phyloP scores from a whole-genome alignment of 805 yeast species.

The Ogataea ganodermae region DNA sequence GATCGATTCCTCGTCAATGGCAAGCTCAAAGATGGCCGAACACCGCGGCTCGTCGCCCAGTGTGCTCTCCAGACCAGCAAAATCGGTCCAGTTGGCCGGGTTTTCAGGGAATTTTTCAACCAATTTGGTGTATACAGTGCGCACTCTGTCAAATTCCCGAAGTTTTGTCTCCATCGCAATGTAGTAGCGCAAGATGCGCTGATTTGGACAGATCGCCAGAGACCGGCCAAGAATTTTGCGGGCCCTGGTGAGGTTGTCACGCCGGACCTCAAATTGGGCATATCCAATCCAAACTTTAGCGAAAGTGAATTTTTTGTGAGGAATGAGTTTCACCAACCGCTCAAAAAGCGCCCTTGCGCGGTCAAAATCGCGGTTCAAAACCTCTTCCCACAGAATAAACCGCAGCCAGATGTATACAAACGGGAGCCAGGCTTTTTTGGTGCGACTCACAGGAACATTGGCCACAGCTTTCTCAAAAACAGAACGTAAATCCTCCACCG shows the following conservation, averaged over 20 bases:
- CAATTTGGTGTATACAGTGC: slow-evolving; percentile 69
- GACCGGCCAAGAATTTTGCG: slow-evolving; percentile 72
- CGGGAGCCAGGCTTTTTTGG: slow-evolving; percentile 56
- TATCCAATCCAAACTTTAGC: slow-evolving; percentile 72
- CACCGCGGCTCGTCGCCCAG: slow-evolving; percentile 71
- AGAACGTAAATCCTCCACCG: slow-evolving; percentile 34
- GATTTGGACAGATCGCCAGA: slow-evolving; percentile 67
- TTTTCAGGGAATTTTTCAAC: slow-evolving; percentile 49
- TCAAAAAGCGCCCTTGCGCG: slow-evolving; percentile 54
- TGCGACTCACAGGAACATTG: slow-evolving; percentile 39
- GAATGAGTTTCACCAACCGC: slow-evolving; percentile 49
- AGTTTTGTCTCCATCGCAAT: slow-evolving; percentile 65
- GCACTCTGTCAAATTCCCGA: slow-evolving; percentile 78
- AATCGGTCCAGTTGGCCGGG: slow-evolving; percentile 57
- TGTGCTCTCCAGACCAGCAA: slow-evolving; percentile 65
- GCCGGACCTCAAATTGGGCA: slow-evolving; percentile 75
- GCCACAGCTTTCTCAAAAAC: slow-evolving; percentile 48
- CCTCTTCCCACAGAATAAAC: slow-evolving; percentile 64
- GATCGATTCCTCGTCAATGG: slow-evolving; percentile 31
- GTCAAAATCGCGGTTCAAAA: slow-evolving; percentile 41
- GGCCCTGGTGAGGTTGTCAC: slow-evolving; percentile 50
- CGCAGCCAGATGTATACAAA: slow-evolving; percentile 73
- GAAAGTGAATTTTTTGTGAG: slow-evolving; percentile 64
- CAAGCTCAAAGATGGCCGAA: slow-evolving; percentile 61
- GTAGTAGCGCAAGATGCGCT: slow-evolving; percentile 60